Percentiles rank a stretch among this genome's conserved stretches.
Conservation (phyloP, 768 basidiomycete genomes). For the Filobasidium wieringae region DNA sequence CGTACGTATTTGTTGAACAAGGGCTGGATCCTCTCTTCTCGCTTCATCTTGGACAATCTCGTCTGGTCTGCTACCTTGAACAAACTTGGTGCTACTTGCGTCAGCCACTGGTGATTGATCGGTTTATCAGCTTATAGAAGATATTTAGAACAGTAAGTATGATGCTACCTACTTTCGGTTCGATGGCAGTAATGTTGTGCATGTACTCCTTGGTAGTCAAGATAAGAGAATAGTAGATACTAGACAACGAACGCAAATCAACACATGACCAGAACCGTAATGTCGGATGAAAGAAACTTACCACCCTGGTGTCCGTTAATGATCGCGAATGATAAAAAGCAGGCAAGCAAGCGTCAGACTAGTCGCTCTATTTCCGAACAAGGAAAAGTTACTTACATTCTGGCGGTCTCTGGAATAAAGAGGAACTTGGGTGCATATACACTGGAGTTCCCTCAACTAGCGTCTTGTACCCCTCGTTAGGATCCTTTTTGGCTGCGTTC, state of each 20-base stretch:
- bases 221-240: conserved; percentile 72
- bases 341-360: neutral
- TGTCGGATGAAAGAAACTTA: no score
- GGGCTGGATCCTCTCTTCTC: conserved; percentile 91
- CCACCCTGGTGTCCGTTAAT: neutral
- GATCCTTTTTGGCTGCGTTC: conserved; percentile 85
- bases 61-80: conserved; percentile 97
- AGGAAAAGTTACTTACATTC: conserved; percentile 57
- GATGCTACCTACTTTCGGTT: conserved; percentile 95
- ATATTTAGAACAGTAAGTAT: neutral
- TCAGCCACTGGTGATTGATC: conserved; percentile 5
- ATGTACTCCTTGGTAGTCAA: conserved; percentile 64
- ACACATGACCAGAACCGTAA: no score
- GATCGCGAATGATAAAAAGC: no score
- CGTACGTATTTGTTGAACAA: conserved; percentile 63
- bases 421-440: conserved; percentile 80
- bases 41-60: conserved; percentile 94
- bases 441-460: conserved; percentile 60
- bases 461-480: conserved; percentile 84
- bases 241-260: no score
- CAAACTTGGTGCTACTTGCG: conserved; percentile 43
- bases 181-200: conserved; percentile 63
- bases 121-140: neutral
- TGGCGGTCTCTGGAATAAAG: conserved; percentile 89
- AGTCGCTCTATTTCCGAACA: conserved; percentile 39